Percentiles rank a stretch among this genome's conserved stretches.
Conservation (phyloP, 257 asterid species). For the Scutellaria galericulata region DNA sequence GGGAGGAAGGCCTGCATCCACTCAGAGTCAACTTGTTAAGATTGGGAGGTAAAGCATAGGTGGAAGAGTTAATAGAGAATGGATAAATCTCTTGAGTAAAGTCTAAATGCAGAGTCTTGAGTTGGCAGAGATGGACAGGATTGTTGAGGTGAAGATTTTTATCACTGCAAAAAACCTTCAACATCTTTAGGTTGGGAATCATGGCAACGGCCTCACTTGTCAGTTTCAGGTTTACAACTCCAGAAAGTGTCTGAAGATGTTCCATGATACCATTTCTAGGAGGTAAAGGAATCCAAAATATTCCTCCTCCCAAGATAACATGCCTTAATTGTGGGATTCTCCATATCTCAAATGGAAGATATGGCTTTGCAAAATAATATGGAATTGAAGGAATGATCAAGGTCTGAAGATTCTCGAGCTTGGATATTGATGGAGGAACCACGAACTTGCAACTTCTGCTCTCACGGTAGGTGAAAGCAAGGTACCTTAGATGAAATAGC, state of each 20-base stretch:
- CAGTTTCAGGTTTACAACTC: slow-evolving; percentile 11
- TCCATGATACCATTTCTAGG: no score
- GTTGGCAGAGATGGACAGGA: neutral
- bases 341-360: neutral
- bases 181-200: neutral
- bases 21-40: neutral
- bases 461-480: neutral
- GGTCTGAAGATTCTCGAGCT: neutral
- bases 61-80: no score
- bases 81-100: neutral
- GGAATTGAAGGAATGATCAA: neutral
- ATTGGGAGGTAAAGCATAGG: neutral
- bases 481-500: slow-evolving; percentile 8
- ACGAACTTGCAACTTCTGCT: neutral
- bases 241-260: neutral
- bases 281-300: neutral
- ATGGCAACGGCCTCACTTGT: neutral
- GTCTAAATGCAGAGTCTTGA: neutral
- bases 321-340: neutral
- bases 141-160: neutral
- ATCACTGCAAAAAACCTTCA: neutral
- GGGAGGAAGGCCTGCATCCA: neutral
- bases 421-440: neutral
- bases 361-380: neutral
- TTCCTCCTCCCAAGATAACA: neutral